A percentile compares a stretch with the other conserved stretches of the same genome.
Evolutionary conservation across 2,329 filamentous ascomycete species (phyloP).

Genomic region (Westerdykella ornata): DNA sequence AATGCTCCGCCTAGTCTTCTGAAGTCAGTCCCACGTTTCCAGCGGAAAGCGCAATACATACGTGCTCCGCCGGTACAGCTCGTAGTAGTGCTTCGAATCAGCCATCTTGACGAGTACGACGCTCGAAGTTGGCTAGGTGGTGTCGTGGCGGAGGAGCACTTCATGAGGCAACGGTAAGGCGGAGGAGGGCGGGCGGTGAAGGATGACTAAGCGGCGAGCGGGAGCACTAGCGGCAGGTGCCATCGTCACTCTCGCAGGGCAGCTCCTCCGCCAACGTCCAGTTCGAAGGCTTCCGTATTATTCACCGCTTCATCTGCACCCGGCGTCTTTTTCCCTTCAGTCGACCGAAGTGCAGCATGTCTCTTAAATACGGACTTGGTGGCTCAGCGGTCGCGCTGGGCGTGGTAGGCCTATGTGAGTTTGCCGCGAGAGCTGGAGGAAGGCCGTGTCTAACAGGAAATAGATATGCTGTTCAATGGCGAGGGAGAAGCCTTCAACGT

Average conservation of each 20-base stretch:
- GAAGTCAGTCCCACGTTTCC: conserved; percentile 21
- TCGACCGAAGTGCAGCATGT: conserved; percentile 49
- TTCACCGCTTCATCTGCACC: no score
- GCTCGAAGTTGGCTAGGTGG: conserved; percentile 6
- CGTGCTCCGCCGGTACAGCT: conserved; percentile 98
- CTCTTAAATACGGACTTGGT: conserved; percentile 64
- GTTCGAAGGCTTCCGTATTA: conserved; percentile 9
- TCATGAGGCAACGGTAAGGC: conserved; percentile 10
- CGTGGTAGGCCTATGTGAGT: conserved; percentile 74
- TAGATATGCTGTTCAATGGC: conserved; percentile 98
- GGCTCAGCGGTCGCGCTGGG: conserved; percentile 61
- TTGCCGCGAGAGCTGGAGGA: conserved; percentile 2
- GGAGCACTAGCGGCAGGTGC: conserved; percentile 19
- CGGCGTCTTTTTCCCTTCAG: conserved; percentile 10
- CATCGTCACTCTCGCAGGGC: conserved; percentile 17
- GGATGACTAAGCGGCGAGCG: conserved; percentile 13
- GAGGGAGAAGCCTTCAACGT: conserved; percentile 95
- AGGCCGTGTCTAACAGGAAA: conserved; percentile 27
- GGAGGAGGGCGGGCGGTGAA: conserved; percentile 9
- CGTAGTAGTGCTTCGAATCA: conserved; percentile 60
- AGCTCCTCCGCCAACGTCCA: conserved; percentile 22
- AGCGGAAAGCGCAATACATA: conserved; percentile 43
- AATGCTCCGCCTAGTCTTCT: conserved; percentile 82
- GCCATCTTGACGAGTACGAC: conserved; percentile 22
- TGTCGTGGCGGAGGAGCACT: conserved; percentile 10